Base-by-base conservation (phyloP, 2,329 filamentous ascomycete genomes). In the Fusarium sp. region DNA sequence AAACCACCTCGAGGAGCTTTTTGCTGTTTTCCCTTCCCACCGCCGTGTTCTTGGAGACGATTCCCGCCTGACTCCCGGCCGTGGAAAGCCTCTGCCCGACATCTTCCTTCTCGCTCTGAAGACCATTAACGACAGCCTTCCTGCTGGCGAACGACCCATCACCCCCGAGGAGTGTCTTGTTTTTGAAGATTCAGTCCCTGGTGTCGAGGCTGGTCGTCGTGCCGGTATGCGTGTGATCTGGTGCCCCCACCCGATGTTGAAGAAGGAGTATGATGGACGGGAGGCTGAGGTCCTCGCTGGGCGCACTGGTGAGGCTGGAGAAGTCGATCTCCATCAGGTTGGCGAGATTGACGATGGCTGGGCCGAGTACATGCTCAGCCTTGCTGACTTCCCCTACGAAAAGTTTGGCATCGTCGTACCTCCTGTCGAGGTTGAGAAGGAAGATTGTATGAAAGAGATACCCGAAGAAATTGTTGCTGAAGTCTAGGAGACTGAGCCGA, bases 181-280 rank as follows among this genome's bases (percentile, higher is more conserved):
- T 0, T 98, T 99, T 78, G 96, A 99, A 83, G 96, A 99, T 82
- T 94, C 92, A 50, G 95, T 98, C 3, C 94, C 95, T 0, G 96
- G 96, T 8, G 94, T 98, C 6, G 96, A 99, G 83, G 91, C 94
- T 5, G 96, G 95, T 9, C 87, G 96, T 60, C 90, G 96, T 74
- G 96, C 96, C 0, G 96, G 96, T 0, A 98, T 98, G 96, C 91
- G 96, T 74, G 95, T 97, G 18, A 87, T 97, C 2, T 99, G 96
- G 96, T 92, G 91, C 76, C 96, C 96, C 30, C 95, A 98, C 83
- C 89, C 91, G 2, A 93, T 90, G 79, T 84, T 99, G 59, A 86
- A 93, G 83, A 86, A 89, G 59, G 93, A 96, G 81, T 97, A 94
- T 77, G 85, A 86, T 44, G 95, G 93, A 3, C 88, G 92, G 47